Conservation (phyloP, 345 rosid genomes). For the Hibiscus trionum region DNA sequence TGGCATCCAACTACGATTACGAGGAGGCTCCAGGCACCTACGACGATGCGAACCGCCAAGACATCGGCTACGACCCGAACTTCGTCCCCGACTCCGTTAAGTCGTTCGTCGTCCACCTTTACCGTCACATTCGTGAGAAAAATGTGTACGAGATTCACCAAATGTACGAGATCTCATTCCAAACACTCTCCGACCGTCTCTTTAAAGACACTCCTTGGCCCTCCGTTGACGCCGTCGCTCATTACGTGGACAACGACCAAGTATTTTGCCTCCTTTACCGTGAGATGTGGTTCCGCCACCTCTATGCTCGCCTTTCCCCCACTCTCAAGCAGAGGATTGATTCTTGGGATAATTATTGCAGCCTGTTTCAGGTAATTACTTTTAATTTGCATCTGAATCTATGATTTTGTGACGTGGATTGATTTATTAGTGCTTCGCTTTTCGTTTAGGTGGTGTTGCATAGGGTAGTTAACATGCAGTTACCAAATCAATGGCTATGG, state of each 20-base stretch:
- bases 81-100: constrained; percentile 90
- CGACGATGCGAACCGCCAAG: constrained; percentile 40
- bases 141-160: constrained; percentile 98
- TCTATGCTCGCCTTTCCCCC: constrained; percentile 87
- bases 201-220: constrained; percentile 99
- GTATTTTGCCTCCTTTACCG: constrained; percentile 92
- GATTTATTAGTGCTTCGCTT: not conserved
- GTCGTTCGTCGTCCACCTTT: constrained; percentile 86
- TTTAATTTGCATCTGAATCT: not conserved
- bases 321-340: constrained; percentile 91
- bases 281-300: constrained; percentile 98
- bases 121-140: constrained; percentile 94
- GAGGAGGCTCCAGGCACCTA: constrained; percentile 35
- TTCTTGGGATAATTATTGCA: constrained; percentile 93
- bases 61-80: constrained; percentile 68
- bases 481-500: constrained; percentile 99
- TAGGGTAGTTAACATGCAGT: constrained; percentile 89
- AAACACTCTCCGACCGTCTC: constrained; percentile 71
- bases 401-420: not conserved
- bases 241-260: constrained; percentile 80
- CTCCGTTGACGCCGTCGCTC: constrained; percentile 80
- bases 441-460: constrained; percentile 74
- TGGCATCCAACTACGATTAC: constrained; percentile 57
- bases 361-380: constrained; percentile 55
- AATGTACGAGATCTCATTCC: constrained; percentile 98